Conservation (phyloP, 306 rosid species). For the Dicorynia guianensis region DNA sequence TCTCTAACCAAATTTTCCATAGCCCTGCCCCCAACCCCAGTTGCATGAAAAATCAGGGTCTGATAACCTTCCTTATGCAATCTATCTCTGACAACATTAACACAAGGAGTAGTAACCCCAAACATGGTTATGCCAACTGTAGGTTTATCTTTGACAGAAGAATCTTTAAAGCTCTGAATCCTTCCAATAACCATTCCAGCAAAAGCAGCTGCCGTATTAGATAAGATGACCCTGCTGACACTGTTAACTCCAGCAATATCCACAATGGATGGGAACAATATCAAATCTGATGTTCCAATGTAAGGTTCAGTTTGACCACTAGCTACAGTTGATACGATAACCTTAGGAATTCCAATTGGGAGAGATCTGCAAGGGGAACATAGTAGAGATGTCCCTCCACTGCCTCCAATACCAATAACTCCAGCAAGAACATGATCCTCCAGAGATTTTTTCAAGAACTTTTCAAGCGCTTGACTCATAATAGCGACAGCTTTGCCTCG, state of each 20-base stretch:
- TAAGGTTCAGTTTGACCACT: slow-evolving; percentile 90
- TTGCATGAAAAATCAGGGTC: slow-evolving; percentile 88
- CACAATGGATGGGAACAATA: slow-evolving; percentile 77
- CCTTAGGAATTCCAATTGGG: slow-evolving; percentile 84
- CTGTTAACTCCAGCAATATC: slow-evolving; percentile 85
- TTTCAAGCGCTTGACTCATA: slow-evolving; percentile 74
- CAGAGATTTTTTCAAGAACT: slow-evolving; percentile 57
- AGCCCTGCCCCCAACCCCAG: slow-evolving; percentile 97
- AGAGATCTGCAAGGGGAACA: slow-evolving; percentile 70
- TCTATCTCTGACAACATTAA: slow-evolving; percentile 67
- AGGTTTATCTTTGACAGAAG: slow-evolving; percentile 50
- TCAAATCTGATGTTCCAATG: slow-evolving; percentile 78
- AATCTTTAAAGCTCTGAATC: slow-evolving; percentile 50
- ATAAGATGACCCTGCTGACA: slow-evolving; percentile 70
- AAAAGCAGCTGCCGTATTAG: slow-evolving; percentile 87
- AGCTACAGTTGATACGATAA: slow-evolving; percentile 87
- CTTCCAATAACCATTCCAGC: slow-evolving; percentile 90
- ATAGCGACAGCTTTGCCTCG: slow-evolving; percentile 75
- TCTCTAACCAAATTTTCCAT: slow-evolving; percentile 90
- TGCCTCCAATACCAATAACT: slow-evolving; percentile 81
- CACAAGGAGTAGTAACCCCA: slow-evolving; percentile 83
- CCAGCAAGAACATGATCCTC: slow-evolving; percentile 63
- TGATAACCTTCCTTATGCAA: slow-evolving; percentile 80
- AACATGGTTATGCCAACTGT: slow-evolving; percentile 90
- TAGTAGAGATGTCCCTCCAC: slow-evolving; percentile 86